Conservation (phyloP, 805 yeast species). For the Komagataella pastoris region DNA sequence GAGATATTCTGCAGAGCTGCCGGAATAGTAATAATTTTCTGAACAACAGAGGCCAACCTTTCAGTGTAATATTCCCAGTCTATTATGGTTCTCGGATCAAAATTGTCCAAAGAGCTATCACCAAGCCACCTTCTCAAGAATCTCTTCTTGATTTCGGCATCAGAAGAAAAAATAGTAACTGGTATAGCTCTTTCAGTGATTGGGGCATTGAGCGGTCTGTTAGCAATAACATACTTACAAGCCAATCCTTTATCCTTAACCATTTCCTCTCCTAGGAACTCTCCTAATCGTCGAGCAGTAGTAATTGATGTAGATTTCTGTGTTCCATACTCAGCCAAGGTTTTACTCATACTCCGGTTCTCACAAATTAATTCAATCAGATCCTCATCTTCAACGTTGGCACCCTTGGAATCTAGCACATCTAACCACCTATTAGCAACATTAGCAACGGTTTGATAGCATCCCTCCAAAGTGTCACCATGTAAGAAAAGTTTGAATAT, state of each 20-base stretch:
- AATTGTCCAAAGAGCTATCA: constrained; percentile 61
- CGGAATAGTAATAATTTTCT: constrained; percentile 91
- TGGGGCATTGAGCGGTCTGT: constrained; percentile 72
- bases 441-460: constrained; percentile 80
- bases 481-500: constrained; percentile 83
- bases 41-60: constrained; percentile 84
- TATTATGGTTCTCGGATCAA: constrained; percentile 78
- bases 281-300: constrained; percentile 87
- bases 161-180: constrained; percentile 89
- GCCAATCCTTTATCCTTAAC: constrained; percentile 93
- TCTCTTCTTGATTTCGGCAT: constrained; percentile 48
- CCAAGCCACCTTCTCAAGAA: constrained; percentile 80
- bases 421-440: constrained; percentile 96
- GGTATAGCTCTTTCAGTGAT: constrained; percentile 96
- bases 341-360: constrained; percentile 88
- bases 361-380: constrained; percentile 91
- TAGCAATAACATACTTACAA: constrained; percentile 84
- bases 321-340: constrained; percentile 74
- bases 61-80: constrained; percentile 93
- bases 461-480: constrained; percentile 64
- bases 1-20: constrained; percentile 83
- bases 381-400: constrained; percentile 84
- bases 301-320: constrained; percentile 94
- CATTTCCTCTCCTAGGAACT: constrained; percentile 92
- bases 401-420: constrained; percentile 78